phyloP scores from a whole-genome alignment of 176 grass and related monocot genomes.

The Bothriochloa decipiens region DNA sequence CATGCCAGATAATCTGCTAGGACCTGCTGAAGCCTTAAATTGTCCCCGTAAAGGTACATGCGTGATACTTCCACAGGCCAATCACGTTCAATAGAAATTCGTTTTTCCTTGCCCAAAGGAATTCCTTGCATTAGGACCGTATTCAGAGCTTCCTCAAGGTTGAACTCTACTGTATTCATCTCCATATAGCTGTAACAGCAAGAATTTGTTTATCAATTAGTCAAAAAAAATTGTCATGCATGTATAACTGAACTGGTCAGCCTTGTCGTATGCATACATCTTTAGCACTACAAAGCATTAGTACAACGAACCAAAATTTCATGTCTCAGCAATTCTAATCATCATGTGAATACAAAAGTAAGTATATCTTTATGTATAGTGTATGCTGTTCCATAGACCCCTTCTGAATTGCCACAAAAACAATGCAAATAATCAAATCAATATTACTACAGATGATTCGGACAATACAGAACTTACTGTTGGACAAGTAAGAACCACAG shows the following conservation, averaged over 20 bases:
- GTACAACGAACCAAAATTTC: not conserved
- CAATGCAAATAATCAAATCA: slow-evolving; percentile 9
- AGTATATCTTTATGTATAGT: not conserved
- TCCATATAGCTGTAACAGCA: slow-evolving; percentile 75
- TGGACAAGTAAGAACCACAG: too few species aligned
- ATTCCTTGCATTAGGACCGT: slow-evolving; percentile 88
- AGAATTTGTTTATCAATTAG: slow-evolving; percentile 21
- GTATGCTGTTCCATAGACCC: not conserved
- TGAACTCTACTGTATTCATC: slow-evolving; percentile 79
- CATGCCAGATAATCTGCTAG: slow-evolving; percentile 80
- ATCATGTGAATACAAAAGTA: slow-evolving; percentile 24
- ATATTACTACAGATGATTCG: not conserved
- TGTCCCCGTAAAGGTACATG: slow-evolving; percentile 87
- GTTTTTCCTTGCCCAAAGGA: slow-evolving; percentile 68
- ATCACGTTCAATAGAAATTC: slow-evolving; percentile 67
- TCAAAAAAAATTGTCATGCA: not conserved
- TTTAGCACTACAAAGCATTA: slow-evolving; percentile 7
- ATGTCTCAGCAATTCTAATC: slow-evolving; percentile 1
- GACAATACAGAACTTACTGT: slow-evolving; percentile 25
- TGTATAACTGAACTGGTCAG: slow-evolving; percentile 6
- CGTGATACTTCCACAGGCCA: slow-evolving; percentile 84
- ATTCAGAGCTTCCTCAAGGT: slow-evolving; percentile 75
- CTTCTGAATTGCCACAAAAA: slow-evolving; percentile 15
- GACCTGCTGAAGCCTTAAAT: slow-evolving; percentile 97
- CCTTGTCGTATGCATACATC: not conserved